These are phyloP conservation scores for Sporothrix curviconia DNA, from an alignment of 2,329 filamentous ascomycete genomes.

Conservation along the genomic window DNA sequence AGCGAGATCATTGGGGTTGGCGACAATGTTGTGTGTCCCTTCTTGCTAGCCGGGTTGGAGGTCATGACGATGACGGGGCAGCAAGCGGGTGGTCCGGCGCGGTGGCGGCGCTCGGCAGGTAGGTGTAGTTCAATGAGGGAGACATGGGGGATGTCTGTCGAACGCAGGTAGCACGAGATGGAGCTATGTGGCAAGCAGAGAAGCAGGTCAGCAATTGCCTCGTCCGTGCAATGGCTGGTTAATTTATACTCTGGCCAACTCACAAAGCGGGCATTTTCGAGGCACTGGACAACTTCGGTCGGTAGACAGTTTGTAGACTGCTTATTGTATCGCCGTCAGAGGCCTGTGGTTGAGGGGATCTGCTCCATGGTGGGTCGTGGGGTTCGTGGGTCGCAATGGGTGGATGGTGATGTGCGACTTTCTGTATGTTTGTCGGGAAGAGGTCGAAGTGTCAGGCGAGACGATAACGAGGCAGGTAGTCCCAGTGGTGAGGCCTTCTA, in stretches of 20 bases:
- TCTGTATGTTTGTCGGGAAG: background rate
- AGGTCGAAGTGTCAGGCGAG: background rate
- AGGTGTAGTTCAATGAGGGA: constrained; percentile 99
- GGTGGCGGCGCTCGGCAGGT: constrained; percentile 72
- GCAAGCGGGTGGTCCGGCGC: constrained; percentile 26
- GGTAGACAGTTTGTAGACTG: constrained; percentile 66
- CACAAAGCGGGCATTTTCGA: constrained; percentile 94
- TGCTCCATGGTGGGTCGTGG: constrained; percentile 51
- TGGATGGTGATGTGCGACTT: no score
- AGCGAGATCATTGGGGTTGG: constrained; percentile 85
- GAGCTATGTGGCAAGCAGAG: constrained; percentile 52
- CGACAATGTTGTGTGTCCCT: constrained; percentile 73
- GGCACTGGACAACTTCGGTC: constrained; percentile 77
- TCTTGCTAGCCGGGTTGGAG: constrained; percentile 70
- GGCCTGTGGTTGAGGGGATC: constrained; percentile 65
- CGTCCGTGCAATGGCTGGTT: no score
- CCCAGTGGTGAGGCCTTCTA: background rate
- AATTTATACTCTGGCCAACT: constrained; percentile 24
- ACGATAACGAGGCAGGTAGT: background rate
- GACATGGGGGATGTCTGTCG: constrained; percentile 76
- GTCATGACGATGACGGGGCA: constrained; percentile 88
- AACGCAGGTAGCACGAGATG: constrained; percentile 91
- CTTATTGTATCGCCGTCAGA: constrained; percentile 68
- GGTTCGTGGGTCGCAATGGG: background rate
- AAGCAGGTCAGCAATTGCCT: background rate